A percentile compares a stretch with the other conserved stretches of the same genome.
Conservation (phyloP, 2,329 filamentous ascomycete genomes). For the Aurifilum marmelostoma region DNA sequence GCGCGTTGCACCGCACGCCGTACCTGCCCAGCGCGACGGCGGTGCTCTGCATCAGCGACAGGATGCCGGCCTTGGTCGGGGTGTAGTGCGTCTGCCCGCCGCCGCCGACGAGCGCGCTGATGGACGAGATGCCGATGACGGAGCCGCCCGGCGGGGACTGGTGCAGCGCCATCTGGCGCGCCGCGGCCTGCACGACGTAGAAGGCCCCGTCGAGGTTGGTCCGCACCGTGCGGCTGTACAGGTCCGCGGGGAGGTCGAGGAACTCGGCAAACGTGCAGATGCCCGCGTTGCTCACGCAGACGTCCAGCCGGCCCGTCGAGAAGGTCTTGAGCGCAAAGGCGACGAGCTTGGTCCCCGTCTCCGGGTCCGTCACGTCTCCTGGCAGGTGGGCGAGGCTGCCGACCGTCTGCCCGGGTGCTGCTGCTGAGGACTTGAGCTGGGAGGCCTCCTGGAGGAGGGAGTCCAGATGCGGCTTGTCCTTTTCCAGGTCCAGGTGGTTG, state of each 20-base stretch:
- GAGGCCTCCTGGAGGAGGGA: constrained; percentile 57
- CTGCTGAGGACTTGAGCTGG: constrained; percentile 42
- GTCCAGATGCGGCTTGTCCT: constrained; percentile 55
- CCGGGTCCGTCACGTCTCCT: constrained; percentile 77
- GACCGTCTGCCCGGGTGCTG: constrained; percentile 45
- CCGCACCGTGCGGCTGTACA: constrained; percentile 71
- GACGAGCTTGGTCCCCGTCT: constrained; percentile 72
- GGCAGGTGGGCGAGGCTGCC: constrained; percentile 67
- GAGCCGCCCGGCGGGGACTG: constrained; percentile 72
- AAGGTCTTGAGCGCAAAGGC: constrained; percentile 64
- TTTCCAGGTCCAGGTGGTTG: constrained; percentile 71
- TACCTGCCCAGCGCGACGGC: constrained; percentile 79
- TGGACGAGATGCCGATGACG: constrained; percentile 77
- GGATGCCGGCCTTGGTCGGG: constrained; percentile 81
- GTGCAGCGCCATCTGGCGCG: constrained; percentile 72
- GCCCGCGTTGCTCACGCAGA: constrained; percentile 88
- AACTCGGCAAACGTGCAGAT: constrained; percentile 90
- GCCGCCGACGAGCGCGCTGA: constrained; percentile 77
- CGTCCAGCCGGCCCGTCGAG: constrained; percentile 61
- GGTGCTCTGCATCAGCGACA: constrained; percentile 81
- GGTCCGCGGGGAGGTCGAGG: constrained; percentile 69
- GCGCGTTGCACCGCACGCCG: constrained; percentile 78
- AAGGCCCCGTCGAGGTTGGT: constrained; percentile 91
- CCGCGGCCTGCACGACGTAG: constrained; percentile 83
- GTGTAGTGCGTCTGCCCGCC: constrained; percentile 84